A percentile compares a stretch with the other conserved stretches of the same genome.
These are phyloP conservation scores for Skeletonema menzelii DNA, from an alignment of 108 stramenopile genomes.

Conservation along the genomic window DNA sequence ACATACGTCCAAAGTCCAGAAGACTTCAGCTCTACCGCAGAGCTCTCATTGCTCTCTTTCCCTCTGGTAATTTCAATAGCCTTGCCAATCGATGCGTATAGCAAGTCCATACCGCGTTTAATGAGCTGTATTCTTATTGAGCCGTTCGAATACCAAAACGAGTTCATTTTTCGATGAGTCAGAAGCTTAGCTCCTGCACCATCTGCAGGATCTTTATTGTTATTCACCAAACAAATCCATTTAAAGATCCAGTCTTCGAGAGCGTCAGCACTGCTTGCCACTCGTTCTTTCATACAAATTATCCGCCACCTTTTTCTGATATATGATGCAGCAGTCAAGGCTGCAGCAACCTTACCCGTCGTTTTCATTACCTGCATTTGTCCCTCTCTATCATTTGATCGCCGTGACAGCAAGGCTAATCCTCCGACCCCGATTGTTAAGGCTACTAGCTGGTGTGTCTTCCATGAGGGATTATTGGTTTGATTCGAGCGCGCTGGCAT, in stretches of 20 bases:
- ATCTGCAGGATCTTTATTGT: conserved; percentile 10
- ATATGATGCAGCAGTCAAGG: conserved; percentile 10
- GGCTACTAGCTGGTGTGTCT: neutral
- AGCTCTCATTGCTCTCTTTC: conserved; percentile 13
- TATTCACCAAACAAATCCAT: conserved; percentile 38
- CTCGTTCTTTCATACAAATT: conserved; percentile 61
- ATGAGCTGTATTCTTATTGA: conserved; percentile 76
- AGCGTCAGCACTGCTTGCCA: conserved; percentile 44
- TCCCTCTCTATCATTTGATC: conserved; percentile 4
- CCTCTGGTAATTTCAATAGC: conserved; percentile 63
- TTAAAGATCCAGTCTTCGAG: conserved; percentile 64
- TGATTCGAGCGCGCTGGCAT: neutral
- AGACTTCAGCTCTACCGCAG: conserved; percentile 25
- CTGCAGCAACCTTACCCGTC: conserved; percentile 25
- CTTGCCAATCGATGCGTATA: conserved; percentile 80
- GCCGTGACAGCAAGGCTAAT: neutral
- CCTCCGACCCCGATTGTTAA: conserved; percentile 18
- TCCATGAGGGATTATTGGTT: neutral
- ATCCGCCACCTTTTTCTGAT: conserved; percentile 42
- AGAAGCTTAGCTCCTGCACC: conserved; percentile 14
- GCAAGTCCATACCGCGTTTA: conserved; percentile 78
- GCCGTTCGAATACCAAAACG: conserved; percentile 76
- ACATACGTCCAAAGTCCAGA: conserved; percentile 51
- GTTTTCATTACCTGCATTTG: conserved; percentile 19
- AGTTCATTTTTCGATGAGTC: conserved; percentile 43